Evolutionary conservation across 495 filamentous ascomycete species (phyloP), one percentile per base, ranked within the genome.

Genomic region (Elasticomyces elasticus): DNA sequence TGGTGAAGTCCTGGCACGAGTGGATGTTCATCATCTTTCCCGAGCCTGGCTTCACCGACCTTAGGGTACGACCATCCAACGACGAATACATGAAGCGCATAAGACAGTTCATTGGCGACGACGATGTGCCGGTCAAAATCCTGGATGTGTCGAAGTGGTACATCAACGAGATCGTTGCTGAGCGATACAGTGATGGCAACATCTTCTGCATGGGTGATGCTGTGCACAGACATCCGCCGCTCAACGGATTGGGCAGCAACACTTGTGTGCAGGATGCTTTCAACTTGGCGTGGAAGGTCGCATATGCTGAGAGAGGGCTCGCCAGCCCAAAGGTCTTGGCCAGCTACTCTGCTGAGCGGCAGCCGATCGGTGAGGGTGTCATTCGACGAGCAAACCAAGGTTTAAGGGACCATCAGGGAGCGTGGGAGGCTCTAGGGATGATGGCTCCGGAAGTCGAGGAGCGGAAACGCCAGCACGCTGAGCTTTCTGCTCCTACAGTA

Each of bases 231-330:
- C 77, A 80, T 52, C 74, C 76, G 0, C 75, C 75, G 7, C 61
- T 70, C 0, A 74, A 76, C 52, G 75, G 74, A 0, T 70, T 77
- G 1, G 77, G 76, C 11, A 70, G 67, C 17, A 80, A 80, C 47
- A 78, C 74, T 15, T 78, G 75, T 54, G 69, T 79, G 5, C 74
- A 78, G 66, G 77, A 80, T 56, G 71, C 75, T 0, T 77, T 70
- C 54, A 79, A 80, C 47, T 59, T 80, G 11, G 76, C 76, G 10
- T 80, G 76, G 76, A 80, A 80, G 51, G 59, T 79, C 20, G 75
- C 76, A 0, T 71, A 69, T 42, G 75, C 78, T 0, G 49, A 75
- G 41, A 69, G 68, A 27, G 73, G 72, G 0, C 49, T 61, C 9
- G 71, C 74, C 1, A 51, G 51, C 1, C 58, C 67, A 1, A 54